Percentiles rank a stretch among this genome's conserved stretches.
Evolutionary conservation across 768 basidiomycete species (phyloP).

Genomic region (Rhodotorula graminis): DNA sequence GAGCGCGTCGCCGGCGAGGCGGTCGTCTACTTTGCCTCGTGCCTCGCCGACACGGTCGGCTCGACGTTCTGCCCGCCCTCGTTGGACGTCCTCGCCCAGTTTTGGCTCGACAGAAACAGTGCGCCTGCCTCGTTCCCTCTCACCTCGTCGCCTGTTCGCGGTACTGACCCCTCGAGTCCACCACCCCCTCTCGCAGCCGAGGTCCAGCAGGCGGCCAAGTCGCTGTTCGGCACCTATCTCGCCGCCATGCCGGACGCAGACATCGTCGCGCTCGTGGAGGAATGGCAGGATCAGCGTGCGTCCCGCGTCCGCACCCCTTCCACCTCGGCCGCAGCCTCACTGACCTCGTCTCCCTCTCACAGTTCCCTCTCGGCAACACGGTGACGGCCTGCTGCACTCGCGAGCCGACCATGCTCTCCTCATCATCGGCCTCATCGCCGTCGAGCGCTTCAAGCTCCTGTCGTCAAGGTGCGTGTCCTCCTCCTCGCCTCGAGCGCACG

Average conservation of each 20-base stretch:
- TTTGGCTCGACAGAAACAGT: conserved; percentile 76
- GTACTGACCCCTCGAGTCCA: background rate
- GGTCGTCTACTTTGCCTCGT: conserved; percentile 72
- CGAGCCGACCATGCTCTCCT: conserved; percentile 70
- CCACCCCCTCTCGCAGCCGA: conserved; percentile 54
- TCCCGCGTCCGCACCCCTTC: background rate
- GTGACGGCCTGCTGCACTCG: background rate
- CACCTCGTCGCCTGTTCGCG: no score
- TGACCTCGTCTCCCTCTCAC: background rate
- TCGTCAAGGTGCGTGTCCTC: conserved; percentile 59
- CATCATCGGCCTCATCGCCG: conserved; percentile 74
- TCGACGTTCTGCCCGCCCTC: conserved; percentile 62
- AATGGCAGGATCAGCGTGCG: conserved; percentile 24
- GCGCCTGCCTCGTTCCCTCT: conserved; percentile 39
- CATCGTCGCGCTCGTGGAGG: conserved; percentile 48
- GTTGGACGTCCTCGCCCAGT: conserved; percentile 64
- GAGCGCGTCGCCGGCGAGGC: conserved; percentile 66
- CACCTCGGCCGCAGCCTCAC: background rate
- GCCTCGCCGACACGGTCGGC: conserved; percentile 62
- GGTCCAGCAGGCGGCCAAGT: conserved; percentile 67
- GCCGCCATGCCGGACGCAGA: conserved; percentile 65
- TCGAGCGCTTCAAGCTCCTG: conserved; percentile 71
- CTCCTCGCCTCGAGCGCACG: background rate
- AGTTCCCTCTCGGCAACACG: conserved; percentile 18
- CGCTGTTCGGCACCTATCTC: conserved; percentile 72